Conservation (phyloP, 2,329 filamentous ascomycete species). For the Penicillium sp. region DNA sequence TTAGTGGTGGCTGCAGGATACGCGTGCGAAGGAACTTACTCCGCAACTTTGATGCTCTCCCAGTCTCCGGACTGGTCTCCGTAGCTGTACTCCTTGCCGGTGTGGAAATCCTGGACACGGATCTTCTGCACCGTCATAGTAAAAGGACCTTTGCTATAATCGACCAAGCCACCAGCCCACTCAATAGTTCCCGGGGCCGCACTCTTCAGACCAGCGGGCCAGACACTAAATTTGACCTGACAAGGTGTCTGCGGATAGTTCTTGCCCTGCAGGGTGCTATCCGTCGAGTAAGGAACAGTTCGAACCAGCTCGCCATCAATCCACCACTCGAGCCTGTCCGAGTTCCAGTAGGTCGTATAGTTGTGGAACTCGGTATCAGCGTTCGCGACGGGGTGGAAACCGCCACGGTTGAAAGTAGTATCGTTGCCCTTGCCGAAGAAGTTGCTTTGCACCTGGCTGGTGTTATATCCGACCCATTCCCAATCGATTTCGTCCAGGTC, state of each 20-base stretch:
- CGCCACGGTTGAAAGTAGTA: conserved; percentile 72
- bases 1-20: conserved; percentile 3
- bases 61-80: conserved; percentile 60
- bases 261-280: conserved; percentile 47
- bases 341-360: conserved; percentile 64
- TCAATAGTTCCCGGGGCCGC: conserved; percentile 51
- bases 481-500: conserved; percentile 87
- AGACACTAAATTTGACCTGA: conserved; percentile 67
- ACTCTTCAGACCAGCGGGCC: conserved; percentile 58
- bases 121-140: conserved; percentile 69
- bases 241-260: conserved; percentile 72
- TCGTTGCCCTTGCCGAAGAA: conserved; percentile 94
- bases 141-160: conserved; percentile 66
- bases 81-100: conserved; percentile 65
- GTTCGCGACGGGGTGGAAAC: conserved; percentile 64
- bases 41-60: conserved; percentile 61
- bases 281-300: conserved; percentile 58
- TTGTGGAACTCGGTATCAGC: conserved; percentile 54
- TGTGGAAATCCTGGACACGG: conserved; percentile 57
- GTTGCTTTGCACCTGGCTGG: conserved; percentile 66
- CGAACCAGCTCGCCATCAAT: conserved; percentile 63
- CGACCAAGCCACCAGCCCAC: conserved; percentile 68
- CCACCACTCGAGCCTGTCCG: conserved; percentile 63
- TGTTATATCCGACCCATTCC: conserved; percentile 44
- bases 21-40: conserved; percentile 29